Percentiles rank a stretch among this genome's conserved stretches.
These are phyloP conservation scores for Thielaviopsis musarum DNA, from an alignment of 2,329 filamentous ascomycete species.

Conservation along the genomic window DNA sequence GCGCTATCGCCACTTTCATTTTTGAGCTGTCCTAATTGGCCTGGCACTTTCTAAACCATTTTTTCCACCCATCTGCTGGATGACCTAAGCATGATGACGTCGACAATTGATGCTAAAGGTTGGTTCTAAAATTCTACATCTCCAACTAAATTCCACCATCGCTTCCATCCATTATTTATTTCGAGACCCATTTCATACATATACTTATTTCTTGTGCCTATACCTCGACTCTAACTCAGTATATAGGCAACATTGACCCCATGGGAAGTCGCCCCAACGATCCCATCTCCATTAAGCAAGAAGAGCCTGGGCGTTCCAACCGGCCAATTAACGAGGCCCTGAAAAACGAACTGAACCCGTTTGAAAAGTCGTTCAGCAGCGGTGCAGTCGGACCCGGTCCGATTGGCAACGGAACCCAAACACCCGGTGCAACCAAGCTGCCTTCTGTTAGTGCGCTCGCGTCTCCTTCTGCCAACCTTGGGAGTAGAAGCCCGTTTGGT, in stretches of 20 bases:
- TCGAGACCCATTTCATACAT: not conserved
- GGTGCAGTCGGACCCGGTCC: conserved; percentile 32
- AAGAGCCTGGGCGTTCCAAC: not conserved
- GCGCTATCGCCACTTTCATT: not conserved
- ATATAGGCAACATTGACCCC: not conserved
- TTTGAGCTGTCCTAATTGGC: not conserved
- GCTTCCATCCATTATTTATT: not conserved
- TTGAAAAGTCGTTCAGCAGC: conserved; percentile 80
- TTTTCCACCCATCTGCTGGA: not conserved
- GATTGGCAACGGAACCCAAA: conserved; percentile 28
- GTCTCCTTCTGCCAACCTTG: conserved; percentile 52
- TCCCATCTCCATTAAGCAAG: conserved; percentile 3
- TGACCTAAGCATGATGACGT: conserved; percentile 8
- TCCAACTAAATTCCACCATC: not conserved
- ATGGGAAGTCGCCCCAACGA: conserved; percentile 2
- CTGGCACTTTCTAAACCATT: not conserved
- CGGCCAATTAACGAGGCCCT: conserved; percentile 22
- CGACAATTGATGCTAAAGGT: conserved; percentile 6
- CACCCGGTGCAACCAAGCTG: conserved; percentile 60
- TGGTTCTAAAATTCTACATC: not conserved
- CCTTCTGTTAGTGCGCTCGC: conserved; percentile 83
- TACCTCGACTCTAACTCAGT: not conserved
- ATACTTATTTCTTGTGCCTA: not conserved
- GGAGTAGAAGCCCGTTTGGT: conserved; percentile 9
- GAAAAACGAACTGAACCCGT: conserved; percentile 82